These are phyloP conservation scores for Botryotinia calthae DNA, from an alignment of 2,329 filamentous ascomycete genomes.

Conservation along the genomic window DNA sequence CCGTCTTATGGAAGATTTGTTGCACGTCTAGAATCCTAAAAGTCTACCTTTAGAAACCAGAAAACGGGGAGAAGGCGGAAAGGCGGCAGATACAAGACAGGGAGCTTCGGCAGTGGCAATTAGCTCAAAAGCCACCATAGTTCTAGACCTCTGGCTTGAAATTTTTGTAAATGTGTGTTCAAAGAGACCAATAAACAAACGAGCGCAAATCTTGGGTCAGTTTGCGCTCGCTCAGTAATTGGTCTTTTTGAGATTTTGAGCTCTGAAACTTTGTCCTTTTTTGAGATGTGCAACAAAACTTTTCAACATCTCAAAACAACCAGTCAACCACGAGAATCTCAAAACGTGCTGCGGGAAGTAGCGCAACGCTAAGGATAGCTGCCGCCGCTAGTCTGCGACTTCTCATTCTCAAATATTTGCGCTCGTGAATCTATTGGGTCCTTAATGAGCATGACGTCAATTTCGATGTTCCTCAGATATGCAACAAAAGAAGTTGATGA, in stretches of 20 bases:
- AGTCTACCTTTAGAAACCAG: not conserved
- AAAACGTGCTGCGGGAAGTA: not conserved
- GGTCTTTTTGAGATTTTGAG: not conserved
- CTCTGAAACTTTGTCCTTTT: not conserved
- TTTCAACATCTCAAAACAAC: not conserved
- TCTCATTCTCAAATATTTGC: not conserved
- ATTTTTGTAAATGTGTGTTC: too few relatives aligned
- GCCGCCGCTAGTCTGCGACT: not conserved
- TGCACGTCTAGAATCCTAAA: not conserved
- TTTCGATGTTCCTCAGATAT: not conserved
- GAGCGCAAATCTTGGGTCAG: not conserved
- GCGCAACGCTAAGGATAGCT: not conserved
- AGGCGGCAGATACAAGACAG: not conserved
- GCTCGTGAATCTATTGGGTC: not conserved
- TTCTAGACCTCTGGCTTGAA: not conserved
- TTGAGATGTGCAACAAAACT: conserved; percentile 6
- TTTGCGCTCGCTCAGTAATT: not conserved
- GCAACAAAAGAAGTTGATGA: not conserved
- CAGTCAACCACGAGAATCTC: not conserved
- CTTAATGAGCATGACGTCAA: not conserved
- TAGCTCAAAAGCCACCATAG: not conserved
- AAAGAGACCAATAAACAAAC: not conserved
- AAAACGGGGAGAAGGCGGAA: not conserved
- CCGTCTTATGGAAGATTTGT: not conserved
- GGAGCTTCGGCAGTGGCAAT: not conserved